Evolutionary conservation across 345 rosid species (phyloP), one percentile per base, ranked within the genome.

Genomic region (Pugionium cornutum): DNA sequence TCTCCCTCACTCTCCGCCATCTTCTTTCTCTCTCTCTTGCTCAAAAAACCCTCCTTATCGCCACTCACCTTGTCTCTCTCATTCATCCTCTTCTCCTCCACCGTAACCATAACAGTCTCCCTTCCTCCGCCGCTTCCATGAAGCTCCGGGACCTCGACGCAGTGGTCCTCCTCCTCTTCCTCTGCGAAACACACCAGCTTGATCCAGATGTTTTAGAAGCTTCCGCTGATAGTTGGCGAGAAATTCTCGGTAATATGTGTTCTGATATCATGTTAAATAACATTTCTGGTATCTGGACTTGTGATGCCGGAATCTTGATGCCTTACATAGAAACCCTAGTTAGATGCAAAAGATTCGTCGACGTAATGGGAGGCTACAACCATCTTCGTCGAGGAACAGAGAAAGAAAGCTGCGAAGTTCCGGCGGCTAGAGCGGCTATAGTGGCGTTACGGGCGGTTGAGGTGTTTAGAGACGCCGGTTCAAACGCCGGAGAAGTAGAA

Each of bases 111-210:
- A 49, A 72, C 32, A 48, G 72, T 1, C 78, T 54, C 1, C 18
- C 18, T 4, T 71, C 70, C 1, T 73, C 76, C 1, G 53, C 57
- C 49, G 55, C 82, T 53, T 10, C 75, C 58, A 27, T 70, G 60
- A 80, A 56, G 66, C 79, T 70, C 77, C 88, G 97, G 4, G 97
- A 94, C 70, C 84, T 83, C n/a, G 97, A 88, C 76, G 80, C 95
- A 0, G 86, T 72, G n/a, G 63, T 86, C 26, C 89, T 91, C 41
- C 96, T 91, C 73, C 85, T 95, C 59, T 79, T 88, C 57, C 90
- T 89, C 33, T 91, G 97, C 49, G 95, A 95, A 48, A 73, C 83
- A 36, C 89, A 83, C 49, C 92, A 84, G 18, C 75, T 76, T 10
- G 54, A 81, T 69, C 95, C 99, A 5, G 68, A 81, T 10, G 68